Base-by-base conservation (phyloP, 352 stramenopile species). In the Globisporangium nunn region DNA sequence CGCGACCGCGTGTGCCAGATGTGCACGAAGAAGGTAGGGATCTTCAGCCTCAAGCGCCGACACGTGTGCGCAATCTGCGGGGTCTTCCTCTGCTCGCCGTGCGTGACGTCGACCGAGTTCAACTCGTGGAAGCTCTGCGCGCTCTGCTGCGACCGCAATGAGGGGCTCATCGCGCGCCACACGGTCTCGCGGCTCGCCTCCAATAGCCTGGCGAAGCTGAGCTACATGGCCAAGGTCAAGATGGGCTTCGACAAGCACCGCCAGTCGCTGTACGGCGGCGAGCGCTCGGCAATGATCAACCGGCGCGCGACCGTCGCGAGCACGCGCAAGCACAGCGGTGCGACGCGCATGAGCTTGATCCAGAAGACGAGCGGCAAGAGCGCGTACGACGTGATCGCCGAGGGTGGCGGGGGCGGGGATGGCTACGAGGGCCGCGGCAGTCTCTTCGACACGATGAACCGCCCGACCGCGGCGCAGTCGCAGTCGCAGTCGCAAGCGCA, bases 1-100 rank as follows among this genome's bases (percentile, higher is more conserved):
- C 70, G 71, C 12, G 70, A 82, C 46, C 74, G 71, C 54, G 75
- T 83, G 50, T 89, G 78, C 43, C 78, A 89, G 50, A 77, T 80
- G 6, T 89, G 78, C 58, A 73, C 82, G 23, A 78, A 75, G 45
- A 68, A 71, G 33, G 68, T 89, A 2, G 71, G 78, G 6, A 64
- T 87, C 59, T 81, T 89, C 58, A 71, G 61, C 17, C 70, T 69
- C 40, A 86, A 82, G 64, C 82, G 82, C 54, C 73, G 78, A 0
- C 75, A 87, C 53, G 47, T 83, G 48, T 89, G 78, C 52, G 76
- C 73, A 41, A 66, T 89, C 35, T 89, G 78, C 52, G 74, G 74
- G 29, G 71, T 84, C 54, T 82, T 80, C 37, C 64, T 89, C 31
- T 87, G 78, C 54, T 72, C 71, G 18, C 72, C 71, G 40, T 89